phyloP scores from a whole-genome alignment of 176 grass and related monocot genomes.

The Miscanthus lutarioriparius region DNA sequence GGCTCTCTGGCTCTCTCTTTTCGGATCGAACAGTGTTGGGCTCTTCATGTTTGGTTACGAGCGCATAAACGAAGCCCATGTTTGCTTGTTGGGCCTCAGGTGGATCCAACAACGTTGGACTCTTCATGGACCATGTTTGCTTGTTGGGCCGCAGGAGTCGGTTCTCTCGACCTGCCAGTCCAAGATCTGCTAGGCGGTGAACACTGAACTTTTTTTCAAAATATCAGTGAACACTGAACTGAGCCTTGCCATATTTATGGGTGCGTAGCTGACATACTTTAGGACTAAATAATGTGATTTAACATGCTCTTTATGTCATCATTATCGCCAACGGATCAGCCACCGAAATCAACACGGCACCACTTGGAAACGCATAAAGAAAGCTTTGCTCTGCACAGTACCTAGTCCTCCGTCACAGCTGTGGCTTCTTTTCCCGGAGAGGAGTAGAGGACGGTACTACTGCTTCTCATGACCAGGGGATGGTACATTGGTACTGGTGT shows the following conservation, averaged over 20 bases:
- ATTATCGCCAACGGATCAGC: not conserved
- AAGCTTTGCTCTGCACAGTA: not conserved
- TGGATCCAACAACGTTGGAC: not conserved
- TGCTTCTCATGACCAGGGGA: too few species aligned
- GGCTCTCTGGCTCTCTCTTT: not conserved
- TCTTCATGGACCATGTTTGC: not conserved
- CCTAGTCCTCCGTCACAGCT: not conserved
- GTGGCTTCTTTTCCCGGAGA: not conserved
- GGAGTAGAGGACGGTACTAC: not conserved
- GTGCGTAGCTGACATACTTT: too few species aligned
- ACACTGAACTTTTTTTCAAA: not conserved
- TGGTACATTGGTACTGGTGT: too few species aligned
- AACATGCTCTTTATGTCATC: not conserved
- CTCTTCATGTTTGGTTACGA: not conserved
- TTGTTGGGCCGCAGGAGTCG: not conserved
- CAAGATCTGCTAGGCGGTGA: not conserved
- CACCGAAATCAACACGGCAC: conserved; percentile 11
- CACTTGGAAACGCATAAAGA: too few species aligned
- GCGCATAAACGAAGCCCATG: not conserved
- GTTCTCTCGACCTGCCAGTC: not conserved
- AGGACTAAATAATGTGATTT: not conserved
- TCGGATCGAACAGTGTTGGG: not conserved
- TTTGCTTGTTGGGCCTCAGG: not conserved
- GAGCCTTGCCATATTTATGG: too few species aligned
- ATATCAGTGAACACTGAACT: not conserved